Conservation (phyloP, 1,139 yeast species). For the Pichia sp. region DNA sequence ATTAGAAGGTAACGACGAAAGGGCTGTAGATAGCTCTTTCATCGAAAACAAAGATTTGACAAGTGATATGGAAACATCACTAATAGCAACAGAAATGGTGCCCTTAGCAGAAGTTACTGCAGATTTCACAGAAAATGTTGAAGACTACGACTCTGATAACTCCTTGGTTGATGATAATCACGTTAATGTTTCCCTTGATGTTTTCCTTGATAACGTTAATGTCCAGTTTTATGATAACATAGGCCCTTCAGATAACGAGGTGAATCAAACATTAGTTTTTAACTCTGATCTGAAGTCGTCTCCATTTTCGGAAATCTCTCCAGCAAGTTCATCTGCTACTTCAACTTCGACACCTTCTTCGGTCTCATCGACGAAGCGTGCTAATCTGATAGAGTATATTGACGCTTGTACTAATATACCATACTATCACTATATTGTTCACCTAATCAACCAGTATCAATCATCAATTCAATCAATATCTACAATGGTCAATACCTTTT, state of each 20-base stretch:
- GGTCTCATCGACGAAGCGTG: not conserved
- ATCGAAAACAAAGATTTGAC: constrained; percentile 6
- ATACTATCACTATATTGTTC: constrained; percentile 28
- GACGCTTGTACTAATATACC: constrained; percentile 29
- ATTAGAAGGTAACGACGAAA: not conserved
- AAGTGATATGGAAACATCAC: constrained; percentile 16
- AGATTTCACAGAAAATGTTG: constrained; percentile 16
- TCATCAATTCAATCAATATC: constrained; percentile 27
- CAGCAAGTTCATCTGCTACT: constrained; percentile 9
- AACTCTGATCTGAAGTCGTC: constrained; percentile 8
- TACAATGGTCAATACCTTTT: constrained; percentile 27
- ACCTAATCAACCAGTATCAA: constrained; percentile 28
- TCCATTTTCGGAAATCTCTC: constrained; percentile 1
- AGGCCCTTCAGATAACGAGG: constrained; percentile 29
- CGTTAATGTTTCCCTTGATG: constrained; percentile 25
- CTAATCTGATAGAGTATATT: constrained; percentile 25
- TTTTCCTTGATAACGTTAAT: constrained; percentile 28
- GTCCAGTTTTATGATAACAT: constrained; percentile 31
- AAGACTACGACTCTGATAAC: constrained; percentile 22
- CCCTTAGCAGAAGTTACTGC: constrained; percentile 30
- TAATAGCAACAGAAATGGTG: constrained; percentile 27
- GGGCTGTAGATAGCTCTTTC: not conserved
- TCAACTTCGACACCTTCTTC: constrained; percentile 8
- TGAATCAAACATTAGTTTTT: constrained; percentile 12
- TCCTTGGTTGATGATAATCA: constrained; percentile 25